Base-by-base conservation (phyloP, 1,284 basidiomycete genomes). In the Entoloma clypeatum region DNA sequence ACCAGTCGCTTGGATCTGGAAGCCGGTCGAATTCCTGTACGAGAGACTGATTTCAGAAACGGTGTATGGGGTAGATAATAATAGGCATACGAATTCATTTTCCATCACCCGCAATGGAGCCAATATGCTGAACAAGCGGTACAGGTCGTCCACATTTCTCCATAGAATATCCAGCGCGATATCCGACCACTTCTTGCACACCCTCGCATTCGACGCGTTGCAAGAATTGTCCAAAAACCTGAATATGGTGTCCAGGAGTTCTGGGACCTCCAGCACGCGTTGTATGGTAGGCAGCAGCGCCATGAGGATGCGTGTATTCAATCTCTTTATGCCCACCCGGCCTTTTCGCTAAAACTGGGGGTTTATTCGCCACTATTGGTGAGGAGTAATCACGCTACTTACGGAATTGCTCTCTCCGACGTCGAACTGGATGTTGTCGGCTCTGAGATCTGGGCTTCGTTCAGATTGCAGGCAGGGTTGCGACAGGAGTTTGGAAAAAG, bases 1-100 rank as follows among this genome's bases (percentile, higher is more conserved):
- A 57, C 81, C 81, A 84, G 56, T 80, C 74, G 16, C 55, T 62
- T 2, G 74, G 64, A 22, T 73, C 67, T 18, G 76, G 68, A 0
- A 62, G 56, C 3, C 67, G 57, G 6, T 52, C 49, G 47, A 82
- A 81, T 14, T 43, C 49, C 64, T 66, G 24, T 5, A 39, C 19
- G 25, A 16, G 36, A 29, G 23, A 28, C 26, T 18, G 27, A 29
- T 26, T 41, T 27, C 30, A 6, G 21, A 21, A 19, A 14, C 23
- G 17, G 21, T 13, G n/a, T 8, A 36, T 27, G 19, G 36, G 18
- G 17, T 24, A 22, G 19, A 13, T 22, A 26, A 34, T 19, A 22
- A 53, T 55, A 28, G 46, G 62, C 59, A 30, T 45, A 45, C 19
- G 34, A 19, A 13, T 40, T n/a, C 40, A 29, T 33, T 39, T 7